Evolutionary conservation across 805 yeast genomes (phyloP).

Genomic region (Debaryomyces castellii): DNA sequence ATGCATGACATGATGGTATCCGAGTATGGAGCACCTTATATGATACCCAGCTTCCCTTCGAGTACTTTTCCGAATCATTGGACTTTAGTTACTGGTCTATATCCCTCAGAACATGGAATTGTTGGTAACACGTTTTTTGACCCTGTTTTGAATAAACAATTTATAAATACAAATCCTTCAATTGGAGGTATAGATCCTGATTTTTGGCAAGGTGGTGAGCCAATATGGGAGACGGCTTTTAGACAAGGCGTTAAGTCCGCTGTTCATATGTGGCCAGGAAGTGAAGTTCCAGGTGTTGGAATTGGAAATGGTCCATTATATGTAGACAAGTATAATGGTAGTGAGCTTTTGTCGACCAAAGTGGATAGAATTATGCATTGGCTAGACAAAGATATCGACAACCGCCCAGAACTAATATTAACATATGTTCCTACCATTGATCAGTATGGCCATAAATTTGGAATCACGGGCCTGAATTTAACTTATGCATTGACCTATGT

Average conservation of each 20-base stretch:
- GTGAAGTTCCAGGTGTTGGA: constrained; percentile 62
- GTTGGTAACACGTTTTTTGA: constrained; percentile 82
- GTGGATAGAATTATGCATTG: constrained; percentile 58
- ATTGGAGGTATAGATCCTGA: constrained; percentile 50
- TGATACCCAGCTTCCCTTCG: constrained; percentile 86
- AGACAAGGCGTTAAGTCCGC: constrained; percentile 62
- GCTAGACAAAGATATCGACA: constrained; percentile 55
- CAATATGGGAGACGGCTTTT: constrained; percentile 79
- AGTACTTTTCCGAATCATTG: constrained; percentile 92
- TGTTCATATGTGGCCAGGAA: constrained; percentile 97
- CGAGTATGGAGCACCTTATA: constrained; percentile 70
- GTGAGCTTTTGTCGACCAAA: constrained; percentile 60
- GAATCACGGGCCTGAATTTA: constrained; percentile 62
- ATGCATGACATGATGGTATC: constrained; percentile 56
- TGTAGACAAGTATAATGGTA: constrained; percentile 63
- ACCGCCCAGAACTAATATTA: constrained; percentile 74
- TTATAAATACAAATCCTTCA: constrained; percentile 59
- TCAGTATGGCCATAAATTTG: constrained; percentile 70
- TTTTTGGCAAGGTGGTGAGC: constrained; percentile 86
- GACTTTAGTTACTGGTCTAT: constrained; percentile 83
- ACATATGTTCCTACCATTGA: constrained; percentile 82
- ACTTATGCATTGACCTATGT: constrained; percentile 57
- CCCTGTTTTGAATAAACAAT: constrained; percentile 51
- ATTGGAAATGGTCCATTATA: constrained; percentile 40
- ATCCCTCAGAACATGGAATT: constrained; percentile 84